Base-by-base conservation (phyloP, 2,329 filamentous ascomycete species). In the Colletotrichum liaoningense region DNA sequence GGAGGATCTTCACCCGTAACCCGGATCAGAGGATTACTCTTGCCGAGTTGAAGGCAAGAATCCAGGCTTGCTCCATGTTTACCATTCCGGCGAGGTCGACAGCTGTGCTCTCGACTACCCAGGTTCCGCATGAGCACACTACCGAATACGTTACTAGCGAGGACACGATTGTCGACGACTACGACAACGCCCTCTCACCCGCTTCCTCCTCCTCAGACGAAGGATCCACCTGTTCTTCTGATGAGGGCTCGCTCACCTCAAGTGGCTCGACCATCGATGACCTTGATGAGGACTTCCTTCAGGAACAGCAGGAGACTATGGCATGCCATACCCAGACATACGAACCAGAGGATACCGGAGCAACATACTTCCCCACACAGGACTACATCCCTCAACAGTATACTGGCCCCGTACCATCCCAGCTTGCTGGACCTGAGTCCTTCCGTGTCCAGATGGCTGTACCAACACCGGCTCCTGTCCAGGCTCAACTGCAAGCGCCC, bases 1-100 rank as follows among this genome's bases (percentile, higher is more conserved):
- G 91, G 77, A 91, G 93, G 79, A 94, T 98, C 79, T 99, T 99
- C 83, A 93, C 96, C 80, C 91, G 92, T 82, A 92, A 97, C 83
- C 95, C 97, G 70, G 89, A 92, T 79, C 91, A 94, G 81, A 90
- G 97, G 82, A 95, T 97, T 80, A 93, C 92, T 69, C 89, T 99
- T 75, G 85, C 91, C 69, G 94, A 98, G 84, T 89, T 99, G 69
- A 92, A 93, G 79, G 88, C 90, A 77, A 87, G 93, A 80, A 97
- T 98, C 81, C 82, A 93, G 78, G 88, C 91, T 75, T 98, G 95
- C 86, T 87, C 92, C 38, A 87, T 88, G 76, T 95, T 98, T 82
- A 97, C 93, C 72, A 86, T 83, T 60, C 87, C 81, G 79, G 77
- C 79, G 78, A 57, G 70, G 76, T 72, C 80, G 75, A 70, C 79